These are phyloP conservation scores for Nemania abortiva DNA, from an alignment of 2,329 filamentous ascomycete species.

Conservation along the genomic window DNA sequence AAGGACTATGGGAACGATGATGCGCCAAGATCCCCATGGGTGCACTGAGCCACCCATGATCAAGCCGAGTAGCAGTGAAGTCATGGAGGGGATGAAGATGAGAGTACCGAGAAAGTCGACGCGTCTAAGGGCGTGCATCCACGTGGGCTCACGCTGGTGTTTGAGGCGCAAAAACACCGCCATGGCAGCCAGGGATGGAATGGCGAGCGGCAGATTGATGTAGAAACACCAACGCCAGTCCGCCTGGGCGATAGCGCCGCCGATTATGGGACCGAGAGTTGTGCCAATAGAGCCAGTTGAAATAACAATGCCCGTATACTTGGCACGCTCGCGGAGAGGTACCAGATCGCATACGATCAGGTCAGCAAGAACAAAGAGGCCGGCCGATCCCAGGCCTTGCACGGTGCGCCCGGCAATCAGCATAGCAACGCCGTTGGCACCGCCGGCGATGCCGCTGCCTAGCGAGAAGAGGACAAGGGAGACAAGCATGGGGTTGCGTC, in stretches of 20 bases:
- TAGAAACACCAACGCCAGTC: constrained; percentile 65
- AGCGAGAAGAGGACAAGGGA: constrained; percentile 58
- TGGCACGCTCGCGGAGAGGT: constrained; percentile 58
- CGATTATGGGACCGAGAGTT: constrained; percentile 61
- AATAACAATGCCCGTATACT: constrained; percentile 52
- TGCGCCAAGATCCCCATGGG: constrained; percentile 51
- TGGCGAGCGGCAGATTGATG: constrained; percentile 64
- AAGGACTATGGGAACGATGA: constrained; percentile 55
- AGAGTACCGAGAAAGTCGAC: constrained; percentile 26
- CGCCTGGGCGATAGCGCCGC: constrained; percentile 58
- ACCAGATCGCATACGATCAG: constrained; percentile 62
- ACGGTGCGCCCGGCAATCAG: constrained; percentile 57
- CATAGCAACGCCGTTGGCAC: constrained; percentile 53
- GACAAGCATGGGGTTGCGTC: constrained; percentile 53
- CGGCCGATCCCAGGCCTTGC: constrained; percentile 58
- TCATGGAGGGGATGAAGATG: constrained; percentile 22
- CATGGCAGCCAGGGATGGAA: constrained; percentile 49
- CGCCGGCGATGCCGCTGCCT: constrained; percentile 60
- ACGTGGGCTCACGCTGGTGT: not conserved
- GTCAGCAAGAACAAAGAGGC: constrained; percentile 57
- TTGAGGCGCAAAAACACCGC: constrained; percentile 50
- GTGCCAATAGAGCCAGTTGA: constrained; percentile 52
- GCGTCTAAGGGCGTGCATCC: constrained; percentile 5
- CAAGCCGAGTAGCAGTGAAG: constrained; percentile 23
- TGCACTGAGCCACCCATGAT: constrained; percentile 40